Evolutionary conservation across 257 asterid species (phyloP), one percentile per base, ranked within the genome.

Genomic region (Primulina eburnea): DNA sequence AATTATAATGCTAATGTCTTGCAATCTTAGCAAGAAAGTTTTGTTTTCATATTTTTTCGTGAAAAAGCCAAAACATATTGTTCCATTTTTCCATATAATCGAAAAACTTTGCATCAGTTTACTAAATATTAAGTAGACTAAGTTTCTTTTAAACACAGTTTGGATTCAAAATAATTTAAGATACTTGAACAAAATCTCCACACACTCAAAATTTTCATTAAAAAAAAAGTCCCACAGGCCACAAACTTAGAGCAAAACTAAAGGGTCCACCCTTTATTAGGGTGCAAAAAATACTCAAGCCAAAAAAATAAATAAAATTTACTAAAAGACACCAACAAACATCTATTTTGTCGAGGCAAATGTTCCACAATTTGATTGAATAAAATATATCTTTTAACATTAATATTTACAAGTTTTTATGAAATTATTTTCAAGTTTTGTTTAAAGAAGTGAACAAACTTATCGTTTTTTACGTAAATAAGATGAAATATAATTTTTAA

Each of bases 11-110:
- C 24, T 21, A 21, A 21, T 21, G 24, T 21, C 24, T 21, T 21
- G 24, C 24, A 21, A 74, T 60, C 78, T 76, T 65, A 73, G 70
- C 73, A 74, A 80, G 71, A 79, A 82, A 72, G 69, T 50, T 71
- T 68, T 60, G 73, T 64, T 80, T 78, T 64, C 68, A 67, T 72
- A 72, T 78, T 73, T 82, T 79, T 65, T 11, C 68, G 52, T 58
- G 34, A 63, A 75, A 78, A 75, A 35, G 72, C 69, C 57, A 70
- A 65, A 28, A 59, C 62, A 72, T 37, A 62, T 65, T 37, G 67
- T 72, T 72, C 69, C 68, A 21, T 33, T 71, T 73, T 7, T 37
- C 11, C 60, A 69, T 59, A 38, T 20, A 40, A 20, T 28, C 26
- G 67, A 65, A 58, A 61, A 69, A 53, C 60, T 58, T 57, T 64